Evolutionary conservation across 2,329 filamentous ascomycete species (phyloP), one percentile per base, ranked within the genome.

Genomic region (Tolypocladium ophioglossoides): DNA sequence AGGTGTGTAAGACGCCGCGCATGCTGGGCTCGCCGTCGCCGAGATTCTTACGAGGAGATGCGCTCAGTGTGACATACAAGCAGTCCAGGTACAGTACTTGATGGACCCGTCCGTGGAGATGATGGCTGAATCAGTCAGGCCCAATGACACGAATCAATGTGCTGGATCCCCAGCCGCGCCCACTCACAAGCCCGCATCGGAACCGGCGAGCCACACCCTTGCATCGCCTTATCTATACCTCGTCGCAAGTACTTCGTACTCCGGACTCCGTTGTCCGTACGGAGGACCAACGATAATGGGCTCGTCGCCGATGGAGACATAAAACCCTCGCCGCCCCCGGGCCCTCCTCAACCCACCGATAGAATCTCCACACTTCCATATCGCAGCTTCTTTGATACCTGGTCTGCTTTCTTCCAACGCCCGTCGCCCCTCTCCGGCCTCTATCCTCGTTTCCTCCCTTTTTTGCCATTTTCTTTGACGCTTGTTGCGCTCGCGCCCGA

Each of bases 291-390:
- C n/a, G n/a, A n/a, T n/a, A n/a, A n/a, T 52, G 47, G 52, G 32
- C 52, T 40, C 40, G n/a, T 55, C 20, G 20, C 50, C 10, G 41
- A 52, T 27, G 53, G 38, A 56, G 44, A 57, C 56, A 62, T 62
- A 62, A 62, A 62, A 62, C 59, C 58, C 60, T 57, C 59, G 55
- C 30, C 55, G 55, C 53, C 55, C 53, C 55, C 55, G 27, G 49
- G 41, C 18, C 46, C 41, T 16, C n/a, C 30, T 53, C 51, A 14
- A 20, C 14, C 16, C 24, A 20, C 18, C 22, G 27, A 40, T 38
- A 52, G 39, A 37, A 20, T 37, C 44, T 22, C 44, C 52, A 50
- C 52, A 54, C 50, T 50, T 38, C 50, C 52, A 35, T 54, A 40
- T 51, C 48, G 20, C 30, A 47, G 38, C 50, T 37, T 32, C 40